phyloP scores from a whole-genome alignment of 1,139 yeast species.

The Blastobotrys serpentis region DNA sequence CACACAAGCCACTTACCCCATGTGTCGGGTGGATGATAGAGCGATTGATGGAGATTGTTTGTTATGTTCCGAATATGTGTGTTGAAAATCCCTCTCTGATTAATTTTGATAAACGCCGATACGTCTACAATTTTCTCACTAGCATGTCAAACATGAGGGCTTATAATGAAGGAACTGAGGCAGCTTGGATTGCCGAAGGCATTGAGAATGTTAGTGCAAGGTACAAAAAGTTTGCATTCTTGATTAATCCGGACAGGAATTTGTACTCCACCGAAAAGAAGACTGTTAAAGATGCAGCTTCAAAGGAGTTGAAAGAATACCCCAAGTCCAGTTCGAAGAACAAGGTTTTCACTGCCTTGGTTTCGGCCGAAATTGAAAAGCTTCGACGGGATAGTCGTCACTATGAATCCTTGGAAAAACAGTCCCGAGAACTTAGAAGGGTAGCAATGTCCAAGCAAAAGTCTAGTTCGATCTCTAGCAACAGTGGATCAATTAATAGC shows the following conservation, averaged over 20 bases:
- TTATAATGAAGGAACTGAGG: slow-evolving; percentile 10
- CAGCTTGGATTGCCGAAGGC: slow-evolving; percentile 7
- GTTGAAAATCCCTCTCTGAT: slow-evolving; percentile 56
- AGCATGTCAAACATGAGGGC: slow-evolving; percentile 48
- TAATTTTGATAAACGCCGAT: slow-evolving; percentile 68
- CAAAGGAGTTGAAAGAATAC: slow-evolving; percentile 44
- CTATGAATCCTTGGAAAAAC: slow-evolving; percentile 44
- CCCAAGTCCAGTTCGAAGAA: slow-evolving; percentile 37
- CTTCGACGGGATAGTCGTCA: slow-evolving; percentile 51
- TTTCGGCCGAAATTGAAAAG: slow-evolving; percentile 51
- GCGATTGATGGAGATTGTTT: slow-evolving; percentile 61
- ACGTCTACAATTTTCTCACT: slow-evolving; percentile 53
- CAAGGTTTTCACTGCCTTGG: slow-evolving; percentile 46
- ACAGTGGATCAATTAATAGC: slow-evolving; percentile 10
- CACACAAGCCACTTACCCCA: slow-evolving; percentile 51
- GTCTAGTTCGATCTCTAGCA: slow-evolving; percentile 10
- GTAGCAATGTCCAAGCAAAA: slow-evolving; percentile 21
- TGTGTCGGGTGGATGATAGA: slow-evolving; percentile 81
- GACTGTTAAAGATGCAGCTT: slow-evolving; percentile 44
- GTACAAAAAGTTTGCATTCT: slow-evolving; percentile 29
- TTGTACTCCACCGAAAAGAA: slow-evolving; percentile 34
- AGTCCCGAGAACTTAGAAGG: slow-evolving; percentile 40
- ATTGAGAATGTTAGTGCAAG: slow-evolving; percentile 10
- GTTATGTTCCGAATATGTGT: slow-evolving; percentile 66
- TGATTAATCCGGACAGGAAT: slow-evolving; percentile 33